These are phyloP conservation scores for Flaveria robusta DNA, from an alignment of 129 eudicot genomes.

Conservation along the genomic window DNA sequence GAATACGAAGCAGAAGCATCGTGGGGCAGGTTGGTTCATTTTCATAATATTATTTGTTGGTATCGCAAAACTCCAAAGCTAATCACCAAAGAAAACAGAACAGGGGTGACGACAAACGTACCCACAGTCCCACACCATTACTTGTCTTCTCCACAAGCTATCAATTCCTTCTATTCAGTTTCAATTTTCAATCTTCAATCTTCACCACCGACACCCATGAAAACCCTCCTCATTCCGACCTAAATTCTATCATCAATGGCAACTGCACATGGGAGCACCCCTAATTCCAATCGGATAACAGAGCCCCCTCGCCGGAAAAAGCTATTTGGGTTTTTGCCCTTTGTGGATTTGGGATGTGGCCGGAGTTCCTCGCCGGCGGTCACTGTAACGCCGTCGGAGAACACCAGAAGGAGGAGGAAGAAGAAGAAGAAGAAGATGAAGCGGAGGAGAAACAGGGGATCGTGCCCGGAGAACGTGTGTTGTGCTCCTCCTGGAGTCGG, in stretches of 20 bases:
- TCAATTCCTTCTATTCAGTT: not conserved
- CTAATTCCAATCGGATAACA: constrained; percentile 4
- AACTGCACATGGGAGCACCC: constrained; percentile 12
- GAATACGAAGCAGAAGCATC: constrained; percentile 6
- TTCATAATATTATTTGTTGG: constrained; percentile 14
- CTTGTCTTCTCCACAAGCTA: constrained; percentile 21
- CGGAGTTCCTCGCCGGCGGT: constrained; percentile 29
- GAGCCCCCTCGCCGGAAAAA: constrained; percentile 29
- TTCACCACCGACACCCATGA: constrained; percentile 18
- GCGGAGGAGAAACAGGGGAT: constrained; percentile 33
- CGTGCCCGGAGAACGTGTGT: constrained; percentile 40
- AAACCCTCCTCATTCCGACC: not conserved
- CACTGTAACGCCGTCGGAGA: constrained; percentile 14
- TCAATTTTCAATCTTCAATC: not conserved
- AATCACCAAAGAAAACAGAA: constrained; percentile 40
- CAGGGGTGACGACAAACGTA: constrained; percentile 41
- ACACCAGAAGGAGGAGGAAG: constrained; percentile 26
- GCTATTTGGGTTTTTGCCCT: constrained; percentile 30
- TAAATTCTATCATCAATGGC: constrained; percentile 17
- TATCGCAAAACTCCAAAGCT: constrained; percentile 33
- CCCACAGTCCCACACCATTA: constrained; percentile 32
- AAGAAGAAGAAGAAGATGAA: constrained; percentile 33
- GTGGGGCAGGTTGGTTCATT: constrained; percentile 35
- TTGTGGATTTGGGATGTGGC: constrained; percentile 35
- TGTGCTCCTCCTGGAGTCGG: constrained; percentile 52